Evolutionary conservation across 805 yeast species (phyloP).

Genomic region (Zygotorulaspora sp.): DNA sequence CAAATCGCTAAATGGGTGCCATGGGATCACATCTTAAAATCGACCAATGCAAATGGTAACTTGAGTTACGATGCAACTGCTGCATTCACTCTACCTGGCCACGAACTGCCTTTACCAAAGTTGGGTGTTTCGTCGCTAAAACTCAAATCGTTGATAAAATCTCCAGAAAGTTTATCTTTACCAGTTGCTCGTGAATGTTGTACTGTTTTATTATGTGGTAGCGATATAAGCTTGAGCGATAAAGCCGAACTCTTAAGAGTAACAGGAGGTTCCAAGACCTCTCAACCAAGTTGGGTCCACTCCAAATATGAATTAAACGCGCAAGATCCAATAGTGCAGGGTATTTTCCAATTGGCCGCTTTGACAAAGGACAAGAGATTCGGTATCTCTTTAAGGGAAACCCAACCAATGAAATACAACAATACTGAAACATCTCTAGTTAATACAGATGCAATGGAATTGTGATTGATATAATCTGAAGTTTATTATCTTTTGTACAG

Average conservation of each 20-base stretch:
- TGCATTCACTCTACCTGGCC: conserved; percentile 55
- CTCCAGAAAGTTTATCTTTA: conserved; percentile 43
- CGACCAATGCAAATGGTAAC: conserved; percentile 62
- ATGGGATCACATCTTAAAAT: conserved; percentile 55
- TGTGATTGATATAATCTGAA: conserved; percentile 3
- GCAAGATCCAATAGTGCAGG: conserved; percentile 38
- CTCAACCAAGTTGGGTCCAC: conserved; percentile 84
- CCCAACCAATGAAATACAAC: conserved; percentile 48
- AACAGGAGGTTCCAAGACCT: conserved; percentile 69
- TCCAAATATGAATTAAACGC: conserved; percentile 62
- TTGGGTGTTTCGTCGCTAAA: conserved; percentile 67
- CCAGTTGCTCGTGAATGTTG: conserved; percentile 74
- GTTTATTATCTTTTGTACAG: conserved; percentile 3
- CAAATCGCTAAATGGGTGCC: conserved; percentile 71
- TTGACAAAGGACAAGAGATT: conserved; percentile 63
- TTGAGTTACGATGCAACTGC: conserved; percentile 63
- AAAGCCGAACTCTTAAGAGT: conserved; percentile 64
- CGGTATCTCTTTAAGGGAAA: conserved; percentile 62
- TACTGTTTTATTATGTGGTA: conserved; percentile 60
- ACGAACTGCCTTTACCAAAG: conserved; percentile 71
- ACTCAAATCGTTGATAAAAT: conserved; percentile 56
- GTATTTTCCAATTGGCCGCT: conserved; percentile 51
- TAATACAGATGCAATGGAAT: conserved; percentile 16
- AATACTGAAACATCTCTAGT: not conserved
- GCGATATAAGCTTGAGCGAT: conserved; percentile 37